phyloP scores from a whole-genome alignment of 768 basidiomycete species.

The Psilocybe subaeruginosa region DNA sequence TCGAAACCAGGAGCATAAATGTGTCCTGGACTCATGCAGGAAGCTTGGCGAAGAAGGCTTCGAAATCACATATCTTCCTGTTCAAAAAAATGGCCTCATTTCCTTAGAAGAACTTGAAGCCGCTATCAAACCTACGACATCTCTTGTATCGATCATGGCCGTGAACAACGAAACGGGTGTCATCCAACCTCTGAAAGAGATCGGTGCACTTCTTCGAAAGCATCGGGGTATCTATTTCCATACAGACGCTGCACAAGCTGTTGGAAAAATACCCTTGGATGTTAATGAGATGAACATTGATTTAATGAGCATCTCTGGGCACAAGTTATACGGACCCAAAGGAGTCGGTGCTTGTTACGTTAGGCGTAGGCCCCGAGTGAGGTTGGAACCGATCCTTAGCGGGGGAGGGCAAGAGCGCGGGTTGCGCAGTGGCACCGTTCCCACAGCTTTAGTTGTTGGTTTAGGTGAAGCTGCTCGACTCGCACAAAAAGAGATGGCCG shows the following conservation, averaged over 20 bases:
- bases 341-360: conserved; percentile 96
- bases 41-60: conserved; percentile 96
- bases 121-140: conserved; percentile 91
- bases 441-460: conserved; percentile 87
- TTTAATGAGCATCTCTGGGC: conserved; percentile 93
- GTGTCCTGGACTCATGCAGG: conserved; percentile 96
- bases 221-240: conserved; percentile 94
- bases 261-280: conserved; percentile 88
- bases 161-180: conserved; percentile 99
- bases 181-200: conserved; percentile 96
- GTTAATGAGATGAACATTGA: conserved; percentile 97
- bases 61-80: conserved; percentile 97
- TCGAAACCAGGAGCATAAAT: conserved; percentile 89
- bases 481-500: conserved; percentile 90
- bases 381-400: conserved; percentile 91
- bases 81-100: conserved; percentile 83
- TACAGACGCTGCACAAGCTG: conserved; percentile 96
- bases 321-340: conserved; percentile 98
- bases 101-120: conserved; percentile 78
- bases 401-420: conserved; percentile 99
- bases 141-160: conserved; percentile 95
- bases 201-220: conserved; percentile 83
- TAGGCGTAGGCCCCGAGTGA: conserved; percentile 86
- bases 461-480: conserved; percentile 94
- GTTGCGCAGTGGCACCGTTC: conserved; percentile 90